Base-by-base conservation (phyloP, 2,329 filamentous ascomycete species). In the Fulvia fulva region DNA sequence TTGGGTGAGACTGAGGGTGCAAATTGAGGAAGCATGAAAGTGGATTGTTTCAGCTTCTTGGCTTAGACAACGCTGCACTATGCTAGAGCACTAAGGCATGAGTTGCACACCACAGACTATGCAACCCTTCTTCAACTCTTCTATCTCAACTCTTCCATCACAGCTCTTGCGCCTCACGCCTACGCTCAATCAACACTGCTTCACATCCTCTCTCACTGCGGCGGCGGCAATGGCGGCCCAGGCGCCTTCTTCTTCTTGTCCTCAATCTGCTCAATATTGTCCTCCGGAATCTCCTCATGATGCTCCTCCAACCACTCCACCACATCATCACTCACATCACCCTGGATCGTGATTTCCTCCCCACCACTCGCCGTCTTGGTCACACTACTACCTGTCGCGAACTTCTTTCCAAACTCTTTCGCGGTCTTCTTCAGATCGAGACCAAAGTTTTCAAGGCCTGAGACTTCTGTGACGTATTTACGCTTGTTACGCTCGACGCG, bases 401-500 rank as follows among this genome's bases (percentile, higher is more conserved):
- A 97, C 78, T 97, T 97, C 84, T 97, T 99, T 63, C 94, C 94
- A 67, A 97, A 87, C 71, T 97, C 94, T 53, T 67, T 67, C 2
- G 67, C 66, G 7, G 96, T 81, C 79, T 97, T 97, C 77, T 99
- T 99, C 70, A 97, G 82, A 57, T 97, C 93, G 44, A 97, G 76
- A 0, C 91, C 91, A 70, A 97, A 96, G 0, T 88, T 86, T 74
- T 99, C 94, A 21, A 99, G 81, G 0, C 94, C 94, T 6, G 85
- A 85, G n/a, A 99, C 87, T 16, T 92, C 88, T 0, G 94, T 99
- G 55, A 99, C 92, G 73, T 87, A 95, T 79, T 99, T 99, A 71
- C 94, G 86, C 83, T 99, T 99, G 77, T 96, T 97, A 63, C 94
- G 87, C 81, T 97, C 94, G 68, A 99, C 94, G 25, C 94, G 90